Base-by-base conservation (phyloP, 1,139 yeast species). In the Blastobotrys capitulatus region DNA sequence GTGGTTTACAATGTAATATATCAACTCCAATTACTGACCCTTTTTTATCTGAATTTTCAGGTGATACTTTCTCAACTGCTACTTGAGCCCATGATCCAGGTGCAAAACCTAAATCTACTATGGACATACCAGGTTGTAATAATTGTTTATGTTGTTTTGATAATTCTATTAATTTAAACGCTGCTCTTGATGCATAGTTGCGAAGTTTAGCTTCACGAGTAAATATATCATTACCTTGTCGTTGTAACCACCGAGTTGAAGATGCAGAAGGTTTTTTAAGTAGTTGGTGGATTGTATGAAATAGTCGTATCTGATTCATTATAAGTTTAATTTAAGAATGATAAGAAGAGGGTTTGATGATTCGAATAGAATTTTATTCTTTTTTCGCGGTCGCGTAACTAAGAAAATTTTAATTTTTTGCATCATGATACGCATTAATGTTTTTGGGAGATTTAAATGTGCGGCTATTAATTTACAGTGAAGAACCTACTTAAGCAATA, bases 1-100 rank as follows among this genome's bases (percentile, higher is more conserved):
- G 95, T 0, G 97, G 96, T 18, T 76, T 72, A 42, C 83, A 79
- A 8, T 88, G 86, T 22, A 92, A 71, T 27, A 92, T 72, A 67
- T 92, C 98, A 41, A 90, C 83, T 22, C 98, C 98, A 38, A 92
- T 67, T 1, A 92, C 78, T 43, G 78, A 75, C 15, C 96, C 90
- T 10, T 29, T 13, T 29, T 29, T 29, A 10, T 29, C n/a, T 6
- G 32, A 9, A 13, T 13, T 29, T 20, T 72, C 70, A 2, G 77
- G 73, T 15, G 72, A 65, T 12, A 86, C 77, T 39, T 78, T 68
- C 42, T 78, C 80, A 6, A 78, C 78, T 0, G 95, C 84, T 31
- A 86, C 94, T 57, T 83, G 87, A 12, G 90, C 77, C 98, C 98
- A 92, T 34, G 95, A 90, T 0, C 98, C 98, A 0, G 98, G 98